Percentiles rank a stretch among this genome's conserved stretches.
phyloP scores from a whole-genome alignment of 345 rosid genomes.

The Salix viminalis region DNA sequence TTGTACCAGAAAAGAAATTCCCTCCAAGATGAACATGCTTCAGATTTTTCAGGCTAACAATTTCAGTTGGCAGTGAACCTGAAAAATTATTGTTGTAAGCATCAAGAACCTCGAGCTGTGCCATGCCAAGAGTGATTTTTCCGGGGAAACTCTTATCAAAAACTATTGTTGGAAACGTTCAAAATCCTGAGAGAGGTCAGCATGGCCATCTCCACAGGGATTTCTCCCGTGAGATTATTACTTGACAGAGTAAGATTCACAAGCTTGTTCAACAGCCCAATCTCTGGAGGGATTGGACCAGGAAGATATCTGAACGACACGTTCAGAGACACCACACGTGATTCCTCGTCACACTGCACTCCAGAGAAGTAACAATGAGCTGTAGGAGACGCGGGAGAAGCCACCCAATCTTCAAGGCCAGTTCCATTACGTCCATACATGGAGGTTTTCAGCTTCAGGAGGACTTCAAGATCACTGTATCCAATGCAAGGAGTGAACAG shows the following conservation, averaged over 20 bases:
- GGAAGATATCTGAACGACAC: slow-evolving; percentile 43
- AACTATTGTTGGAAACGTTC: slow-evolving; percentile 61
- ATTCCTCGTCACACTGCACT: slow-evolving; percentile 50
- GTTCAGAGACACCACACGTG: slow-evolving; percentile 58
- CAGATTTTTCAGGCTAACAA: slow-evolving; percentile 46
- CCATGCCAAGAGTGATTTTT: slow-evolving; percentile 41
- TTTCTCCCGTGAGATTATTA: slow-evolving; percentile 46
- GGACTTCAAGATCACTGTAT: slow-evolving; percentile 48
- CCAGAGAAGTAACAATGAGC: slow-evolving; percentile 85
- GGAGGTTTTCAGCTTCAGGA: slow-evolving; percentile 60
- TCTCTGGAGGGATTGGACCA: slow-evolving; percentile 63
- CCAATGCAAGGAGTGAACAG: slow-evolving; percentile 26
- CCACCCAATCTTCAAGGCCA: slow-evolving; percentile 67
- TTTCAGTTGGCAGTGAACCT: slow-evolving; percentile 51
- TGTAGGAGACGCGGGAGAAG: slow-evolving; percentile 23
- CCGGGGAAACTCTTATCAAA: slow-evolving; percentile 57
- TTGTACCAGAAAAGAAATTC: slow-evolving; percentile 64
- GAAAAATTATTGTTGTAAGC: slow-evolving; percentile 63
- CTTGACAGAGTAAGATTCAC: slow-evolving; percentile 55
- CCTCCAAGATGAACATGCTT: slow-evolving; percentile 63
- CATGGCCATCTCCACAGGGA: slow-evolving; percentile 53
- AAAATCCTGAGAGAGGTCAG: slow-evolving; percentile 55
- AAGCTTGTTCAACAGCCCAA: slow-evolving; percentile 54
- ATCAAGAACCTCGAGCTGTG: slow-evolving; percentile 57
- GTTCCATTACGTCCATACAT: slow-evolving; percentile 46